Evolutionary conservation across 257 asterid genomes (phyloP).

Genomic region (Handroanthus guayacan): DNA sequence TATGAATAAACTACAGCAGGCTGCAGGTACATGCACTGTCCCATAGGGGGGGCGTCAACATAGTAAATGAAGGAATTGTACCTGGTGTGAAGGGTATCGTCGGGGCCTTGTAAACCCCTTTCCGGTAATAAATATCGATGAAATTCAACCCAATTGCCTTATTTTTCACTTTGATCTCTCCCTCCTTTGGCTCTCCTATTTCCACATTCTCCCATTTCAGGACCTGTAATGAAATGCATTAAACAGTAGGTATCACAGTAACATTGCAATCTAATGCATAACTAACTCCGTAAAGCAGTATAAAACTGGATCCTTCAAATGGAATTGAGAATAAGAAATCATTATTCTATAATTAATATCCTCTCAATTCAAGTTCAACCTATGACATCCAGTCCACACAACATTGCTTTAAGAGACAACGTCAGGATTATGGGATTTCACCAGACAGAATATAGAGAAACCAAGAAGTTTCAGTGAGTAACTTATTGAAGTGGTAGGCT

Average conservation of each 20-base stretch:
- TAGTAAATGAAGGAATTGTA: conserved; percentile 35
- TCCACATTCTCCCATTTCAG: conserved; percentile 97
- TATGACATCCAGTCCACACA: neutral
- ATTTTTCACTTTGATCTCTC: conserved; percentile 84
- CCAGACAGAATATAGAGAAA: neutral
- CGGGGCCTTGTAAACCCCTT: conserved; percentile 88
- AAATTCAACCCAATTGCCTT: conserved; percentile 93
- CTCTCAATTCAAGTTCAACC: too few relatives aligned
- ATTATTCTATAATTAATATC: neutral
- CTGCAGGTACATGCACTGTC: neutral
- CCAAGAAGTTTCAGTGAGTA: neutral
- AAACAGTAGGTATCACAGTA: conserved; percentile 5
- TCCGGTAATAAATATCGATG: conserved; percentile 84
- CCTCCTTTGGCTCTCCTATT: conserved; percentile 94
- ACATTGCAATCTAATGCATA: conserved; percentile 10
- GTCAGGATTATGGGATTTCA: neutral
- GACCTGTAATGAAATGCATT: conserved; percentile 52
- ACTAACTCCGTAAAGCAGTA: conserved; percentile 1
- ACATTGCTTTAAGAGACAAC: neutral
- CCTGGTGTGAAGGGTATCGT: conserved; percentile 89
- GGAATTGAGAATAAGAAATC: neutral
- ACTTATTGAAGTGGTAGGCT: neutral
- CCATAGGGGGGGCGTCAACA: neutral
- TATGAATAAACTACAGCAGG: neutral
- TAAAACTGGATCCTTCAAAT: neutral